Percentiles rank a stretch among this genome's conserved stretches.
Evolutionary conservation across 2,329 filamentous ascomycete species (phyloP).

Genomic region (Sporothrix curviconia): DNA sequence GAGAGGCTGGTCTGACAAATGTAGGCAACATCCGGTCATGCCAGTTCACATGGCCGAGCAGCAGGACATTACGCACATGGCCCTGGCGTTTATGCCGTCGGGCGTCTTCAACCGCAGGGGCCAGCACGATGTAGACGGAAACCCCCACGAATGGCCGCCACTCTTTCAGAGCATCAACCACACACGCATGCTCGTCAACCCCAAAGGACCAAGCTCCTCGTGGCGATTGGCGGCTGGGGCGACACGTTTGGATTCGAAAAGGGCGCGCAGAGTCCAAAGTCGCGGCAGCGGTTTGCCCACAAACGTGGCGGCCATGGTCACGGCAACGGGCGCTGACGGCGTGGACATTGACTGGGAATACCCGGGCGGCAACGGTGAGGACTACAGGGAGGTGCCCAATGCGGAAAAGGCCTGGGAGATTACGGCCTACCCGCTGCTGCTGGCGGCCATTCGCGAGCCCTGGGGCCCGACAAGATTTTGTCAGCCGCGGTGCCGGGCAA

Average conservation of each 20-base stretch:
- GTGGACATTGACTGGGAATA: slow-evolving; percentile 64
- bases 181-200: slow-evolving; percentile 43
- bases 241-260: slow-evolving; percentile 57
- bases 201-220: slow-evolving; percentile 55
- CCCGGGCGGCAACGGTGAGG: slow-evolving; percentile 57
- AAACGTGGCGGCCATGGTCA: slow-evolving; percentile 60
- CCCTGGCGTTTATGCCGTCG: slow-evolving; percentile 52
- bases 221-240: slow-evolving; percentile 72
- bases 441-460: slow-evolving; percentile 51
- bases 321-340: slow-evolving; percentile 56
- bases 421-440: slow-evolving; percentile 53
- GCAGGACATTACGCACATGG: slow-evolving; percentile 47
- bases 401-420: slow-evolving; percentile 53
- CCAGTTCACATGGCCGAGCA: slow-evolving; percentile 32
- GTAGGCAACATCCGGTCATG: slow-evolving; percentile 43
- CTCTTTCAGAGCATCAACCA: slow-evolving; percentile 45
- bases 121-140: no score
- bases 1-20: neutral
- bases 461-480: slow-evolving; percentile 53
- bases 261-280: slow-evolving; percentile 45
- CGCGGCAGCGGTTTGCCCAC: slow-evolving; percentile 52
- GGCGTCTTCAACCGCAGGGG: slow-evolving; percentile 44
- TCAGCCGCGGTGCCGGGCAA: slow-evolving; percentile 62
- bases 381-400: slow-evolving; percentile 60
- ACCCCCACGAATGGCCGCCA: no score